Conservation (phyloP, 352 stramenopile species). For the Albugo candida region DNA sequence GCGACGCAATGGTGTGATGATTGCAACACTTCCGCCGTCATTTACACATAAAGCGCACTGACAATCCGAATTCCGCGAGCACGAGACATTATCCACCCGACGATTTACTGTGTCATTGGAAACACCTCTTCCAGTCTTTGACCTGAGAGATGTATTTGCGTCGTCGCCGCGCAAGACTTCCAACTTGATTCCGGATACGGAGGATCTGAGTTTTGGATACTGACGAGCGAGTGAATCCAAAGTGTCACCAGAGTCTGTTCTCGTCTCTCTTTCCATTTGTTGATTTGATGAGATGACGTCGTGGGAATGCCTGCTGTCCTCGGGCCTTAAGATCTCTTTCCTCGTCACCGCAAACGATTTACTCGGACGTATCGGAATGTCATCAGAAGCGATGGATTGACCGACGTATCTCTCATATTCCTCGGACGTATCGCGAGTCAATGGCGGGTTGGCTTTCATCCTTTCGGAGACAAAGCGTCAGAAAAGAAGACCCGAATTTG, state of each 20-base stretch:
- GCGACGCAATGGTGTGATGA: constrained; percentile 1
- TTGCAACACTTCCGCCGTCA: constrained; percentile 8
- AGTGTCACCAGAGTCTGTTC: constrained; percentile 17
- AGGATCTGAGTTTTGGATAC: constrained; percentile 22
- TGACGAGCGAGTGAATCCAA: constrained; percentile 42
- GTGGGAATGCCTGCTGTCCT: neutral
- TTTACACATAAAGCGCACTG: neutral
- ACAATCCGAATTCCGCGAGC: neutral
- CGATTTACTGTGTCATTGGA: too few relatives aligned
- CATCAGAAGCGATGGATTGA: constrained; percentile 13
- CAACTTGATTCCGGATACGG: neutral
- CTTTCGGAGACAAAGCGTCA: neutral
- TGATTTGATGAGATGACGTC: neutral
- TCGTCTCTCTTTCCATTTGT: neutral
- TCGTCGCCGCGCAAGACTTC: neutral
- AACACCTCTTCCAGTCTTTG: neutral
- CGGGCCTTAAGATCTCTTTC: constrained; percentile 10
- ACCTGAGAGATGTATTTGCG: neutral
- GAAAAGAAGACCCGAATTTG: neutral
- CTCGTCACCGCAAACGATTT: constrained; percentile 11
- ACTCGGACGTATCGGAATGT: constrained; percentile 25
- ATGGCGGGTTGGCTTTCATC: constrained; percentile 28
- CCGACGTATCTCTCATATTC: neutral
- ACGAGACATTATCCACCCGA: neutral
- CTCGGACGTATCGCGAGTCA: constrained; percentile 1